Evolutionary conservation across 139 green algal species (phyloP).

Genomic region (Nannochloris sp.): DNA sequence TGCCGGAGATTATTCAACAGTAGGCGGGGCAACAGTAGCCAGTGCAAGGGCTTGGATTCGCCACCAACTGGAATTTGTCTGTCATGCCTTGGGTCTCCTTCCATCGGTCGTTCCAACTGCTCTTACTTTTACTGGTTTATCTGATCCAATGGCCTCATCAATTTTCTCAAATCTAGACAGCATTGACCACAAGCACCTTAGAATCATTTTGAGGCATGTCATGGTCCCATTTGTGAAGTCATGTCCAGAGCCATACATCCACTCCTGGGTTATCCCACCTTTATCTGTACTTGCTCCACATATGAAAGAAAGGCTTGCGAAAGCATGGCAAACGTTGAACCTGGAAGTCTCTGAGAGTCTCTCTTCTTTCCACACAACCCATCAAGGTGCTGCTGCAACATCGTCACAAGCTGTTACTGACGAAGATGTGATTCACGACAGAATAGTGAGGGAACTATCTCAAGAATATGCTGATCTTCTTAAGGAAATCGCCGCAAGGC

Average conservation of each 20-base stretch:
- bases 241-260: conserved; percentile 6
- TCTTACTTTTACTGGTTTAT: conserved; percentile 7
- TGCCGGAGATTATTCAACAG: conserved; percentile 24
- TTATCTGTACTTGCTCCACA: conserved; percentile 36
- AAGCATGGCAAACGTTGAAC: not conserved
- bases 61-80: conserved; percentile 34
- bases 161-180: conserved; percentile 14
- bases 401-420: conserved; percentile 21
- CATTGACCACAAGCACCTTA: conserved; percentile 44
- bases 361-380: not conserved
- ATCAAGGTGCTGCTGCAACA: not conserved
- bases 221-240: conserved; percentile 29
- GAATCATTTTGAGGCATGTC: conserved; percentile 56
- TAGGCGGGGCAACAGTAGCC: conserved; percentile 27
- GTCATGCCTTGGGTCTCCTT: conserved; percentile 35
- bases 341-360: not conserved
- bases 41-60: conserved; percentile 32
- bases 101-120: conserved; percentile 4
- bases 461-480: conserved; percentile 55
- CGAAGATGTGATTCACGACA: conserved; percentile 53
- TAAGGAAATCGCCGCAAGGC: conserved; percentile 9
- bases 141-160: conserved; percentile 1
- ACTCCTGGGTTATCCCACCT: conserved; percentile 30
- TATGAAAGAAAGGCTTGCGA: conserved; percentile 24
- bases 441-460: conserved; percentile 54